Evolutionary conservation across 495 filamentous ascomycete genomes (phyloP).

Genomic region (Collariella sp.): DNA sequence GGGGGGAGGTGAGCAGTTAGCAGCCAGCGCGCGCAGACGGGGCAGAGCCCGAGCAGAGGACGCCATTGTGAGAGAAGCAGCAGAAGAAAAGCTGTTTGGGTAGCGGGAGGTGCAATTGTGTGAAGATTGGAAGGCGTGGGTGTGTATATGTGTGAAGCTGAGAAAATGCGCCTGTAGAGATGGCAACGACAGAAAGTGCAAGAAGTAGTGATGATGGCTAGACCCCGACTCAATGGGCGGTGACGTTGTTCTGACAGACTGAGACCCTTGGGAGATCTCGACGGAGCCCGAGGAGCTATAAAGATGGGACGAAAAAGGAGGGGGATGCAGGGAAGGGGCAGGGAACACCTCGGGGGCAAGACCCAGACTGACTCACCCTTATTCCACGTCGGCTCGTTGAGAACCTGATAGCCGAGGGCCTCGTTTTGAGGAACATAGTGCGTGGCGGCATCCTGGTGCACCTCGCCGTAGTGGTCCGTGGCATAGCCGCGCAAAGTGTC

Average conservation of each 20-base stretch:
- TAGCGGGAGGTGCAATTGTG: not conserved
- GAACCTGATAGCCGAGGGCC: slow-evolving; percentile 48
- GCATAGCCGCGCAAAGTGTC: slow-evolving; percentile 46
- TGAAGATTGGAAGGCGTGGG: too few species aligned
- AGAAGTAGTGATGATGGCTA: too few species aligned
- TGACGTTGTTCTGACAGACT: not conserved
- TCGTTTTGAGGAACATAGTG: slow-evolving; percentile 41
- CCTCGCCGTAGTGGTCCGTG: slow-evolving; percentile 42
- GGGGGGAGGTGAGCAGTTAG: slow-evolving; percentile 9
- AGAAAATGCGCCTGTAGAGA: too few species aligned
- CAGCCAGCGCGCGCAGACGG: slow-evolving; percentile 4
- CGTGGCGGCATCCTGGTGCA: slow-evolving; percentile 42
- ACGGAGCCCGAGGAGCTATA: too few species aligned
- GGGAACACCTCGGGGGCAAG: not conserved
- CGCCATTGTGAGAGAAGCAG: not conserved
- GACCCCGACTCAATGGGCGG: not conserved
- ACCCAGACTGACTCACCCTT: slow-evolving; percentile 38
- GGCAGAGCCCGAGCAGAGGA: not conserved
- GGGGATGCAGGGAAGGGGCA: not conserved
- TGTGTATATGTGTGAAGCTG: too few species aligned
- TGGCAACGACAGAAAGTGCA: too few species aligned
- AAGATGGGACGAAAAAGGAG: slow-evolving; percentile 1
- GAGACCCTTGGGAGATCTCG: not conserved
- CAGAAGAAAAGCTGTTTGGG: not conserved
- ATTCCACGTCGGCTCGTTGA: slow-evolving; percentile 50